Conservation (phyloP, 306 rosid species). For the Pueraria montana region DNA sequence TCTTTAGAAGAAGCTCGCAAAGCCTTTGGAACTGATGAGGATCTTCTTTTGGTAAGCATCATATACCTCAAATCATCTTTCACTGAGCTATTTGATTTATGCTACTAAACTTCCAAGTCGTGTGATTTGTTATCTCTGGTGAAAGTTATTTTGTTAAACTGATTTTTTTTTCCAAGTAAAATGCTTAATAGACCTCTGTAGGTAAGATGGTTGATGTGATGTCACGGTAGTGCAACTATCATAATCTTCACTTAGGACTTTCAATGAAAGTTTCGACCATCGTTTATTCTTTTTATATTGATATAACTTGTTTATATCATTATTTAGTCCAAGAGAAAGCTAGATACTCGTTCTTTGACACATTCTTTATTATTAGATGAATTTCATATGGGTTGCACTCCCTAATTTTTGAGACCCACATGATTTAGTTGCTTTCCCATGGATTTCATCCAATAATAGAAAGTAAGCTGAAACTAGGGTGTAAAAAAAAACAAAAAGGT, state of each 20-base stretch:
- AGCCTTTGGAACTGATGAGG: conserved; percentile 97
- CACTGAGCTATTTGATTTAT: conserved; percentile 1
- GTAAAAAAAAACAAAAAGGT: background rate
- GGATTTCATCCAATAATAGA: background rate
- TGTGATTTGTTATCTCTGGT: too few species aligned
- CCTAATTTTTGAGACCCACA: background rate
- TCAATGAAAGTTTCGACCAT: conserved; percentile 10
- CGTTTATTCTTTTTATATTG: conserved; percentile 10
- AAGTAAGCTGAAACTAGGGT: background rate
- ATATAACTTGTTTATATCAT: conserved; percentile 13
- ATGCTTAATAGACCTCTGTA: conserved; percentile 12
- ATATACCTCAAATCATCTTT: conserved; percentile 36
- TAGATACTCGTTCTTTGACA: background rate
- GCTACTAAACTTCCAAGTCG: background rate
- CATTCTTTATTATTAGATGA: background rate
- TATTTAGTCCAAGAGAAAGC: background rate
- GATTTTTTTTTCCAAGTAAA: background rate
- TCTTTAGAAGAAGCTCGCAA: conserved; percentile 92
- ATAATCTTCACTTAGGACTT: conserved; percentile 37
- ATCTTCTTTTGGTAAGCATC: conserved; percentile 83
- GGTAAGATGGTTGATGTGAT: background rate
- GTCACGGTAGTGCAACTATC: background rate
- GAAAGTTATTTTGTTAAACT: background rate
- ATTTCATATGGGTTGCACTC: background rate
- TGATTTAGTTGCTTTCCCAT: background rate